Evolutionary conservation across 2,329 filamentous ascomycete genomes (phyloP).

Genomic region (Botrytis medusae): DNA sequence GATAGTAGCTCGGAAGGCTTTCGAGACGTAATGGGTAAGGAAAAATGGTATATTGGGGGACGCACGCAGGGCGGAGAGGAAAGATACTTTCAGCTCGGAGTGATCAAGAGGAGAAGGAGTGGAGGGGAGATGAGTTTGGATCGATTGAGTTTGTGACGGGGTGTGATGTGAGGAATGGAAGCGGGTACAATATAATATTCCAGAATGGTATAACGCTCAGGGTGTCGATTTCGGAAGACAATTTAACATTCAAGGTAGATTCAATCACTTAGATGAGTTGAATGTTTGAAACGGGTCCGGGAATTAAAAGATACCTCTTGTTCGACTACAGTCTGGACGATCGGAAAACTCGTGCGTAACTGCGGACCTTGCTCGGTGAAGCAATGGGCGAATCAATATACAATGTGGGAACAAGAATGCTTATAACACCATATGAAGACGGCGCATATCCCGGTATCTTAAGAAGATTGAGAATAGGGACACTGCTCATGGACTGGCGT

Average conservation of each 20-base stretch:
- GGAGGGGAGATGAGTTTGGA: conserved; percentile 74
- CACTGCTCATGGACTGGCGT: not conserved
- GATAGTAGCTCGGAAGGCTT: conserved; percentile 77
- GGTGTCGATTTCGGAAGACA: not conserved
- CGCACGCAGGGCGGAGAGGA: conserved; percentile 76
- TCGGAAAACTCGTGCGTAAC: not conserved
- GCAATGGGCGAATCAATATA: not conserved
- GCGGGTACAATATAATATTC: not conserved
- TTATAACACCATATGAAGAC: not conserved
- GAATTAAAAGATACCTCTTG: not conserved
- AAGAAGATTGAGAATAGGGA: not conserved
- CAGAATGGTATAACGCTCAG: not conserved
- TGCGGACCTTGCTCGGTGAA: not conserved
- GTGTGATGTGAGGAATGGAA: not conserved
- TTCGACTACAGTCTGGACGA: not conserved
- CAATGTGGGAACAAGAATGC: not conserved
- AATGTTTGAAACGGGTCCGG: not conserved
- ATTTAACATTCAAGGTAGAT: not conserved
- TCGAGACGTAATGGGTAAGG: conserved; percentile 66
- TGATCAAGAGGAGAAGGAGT: conserved; percentile 70
- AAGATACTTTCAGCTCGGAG: conserved; percentile 76
- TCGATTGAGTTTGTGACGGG: conserved; percentile 65
- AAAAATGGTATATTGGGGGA: conserved; percentile 82
- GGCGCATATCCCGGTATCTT: not conserved
- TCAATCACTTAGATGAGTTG: not conserved